phyloP scores from a whole-genome alignment of 129 eudicot genomes.

The Gnaphalium uliginosum region DNA sequence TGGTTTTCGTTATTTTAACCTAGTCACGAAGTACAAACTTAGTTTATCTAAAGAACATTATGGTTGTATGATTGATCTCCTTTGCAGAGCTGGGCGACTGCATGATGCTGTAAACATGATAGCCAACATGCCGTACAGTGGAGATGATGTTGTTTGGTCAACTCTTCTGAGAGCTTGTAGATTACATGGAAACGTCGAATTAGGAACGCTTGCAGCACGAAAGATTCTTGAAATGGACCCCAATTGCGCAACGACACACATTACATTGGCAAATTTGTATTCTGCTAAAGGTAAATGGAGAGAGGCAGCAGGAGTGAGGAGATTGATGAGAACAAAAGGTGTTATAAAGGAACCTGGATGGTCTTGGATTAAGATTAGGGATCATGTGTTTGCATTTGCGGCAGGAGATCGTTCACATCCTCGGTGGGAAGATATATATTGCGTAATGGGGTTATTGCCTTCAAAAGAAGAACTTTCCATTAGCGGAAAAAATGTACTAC shows the following conservation, averaged over 20 bases:
- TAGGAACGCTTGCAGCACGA: constrained; percentile 63
- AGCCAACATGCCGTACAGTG: constrained; percentile 54
- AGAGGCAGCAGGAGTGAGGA: constrained; percentile 79
- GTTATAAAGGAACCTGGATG: constrained; percentile 86
- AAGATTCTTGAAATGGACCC: constrained; percentile 62
- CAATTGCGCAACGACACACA: constrained; percentile 71
- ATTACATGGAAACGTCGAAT: constrained; percentile 62
- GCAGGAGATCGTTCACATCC: constrained; percentile 81
- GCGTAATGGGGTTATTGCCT: constrained; percentile 47
- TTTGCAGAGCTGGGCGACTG: constrained; percentile 79
- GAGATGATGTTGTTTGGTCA: constrained; percentile 92
- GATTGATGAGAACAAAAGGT: constrained; percentile 71
- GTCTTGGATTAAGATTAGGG: constrained; percentile 82
- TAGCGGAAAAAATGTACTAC: constrained; percentile 24
- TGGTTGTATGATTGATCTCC: constrained; percentile 94
- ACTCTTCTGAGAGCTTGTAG: constrained; percentile 75
- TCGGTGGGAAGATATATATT: constrained; percentile 46
- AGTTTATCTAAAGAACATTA: constrained; percentile 74
- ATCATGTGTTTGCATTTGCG: constrained; percentile 62
- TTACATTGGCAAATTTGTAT: constrained; percentile 75
- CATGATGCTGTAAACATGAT: constrained; percentile 85
- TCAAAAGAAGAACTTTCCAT: constrained; percentile 35
- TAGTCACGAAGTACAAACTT: constrained; percentile 48
- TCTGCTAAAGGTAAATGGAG: constrained; percentile 69
- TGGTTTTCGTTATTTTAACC: constrained; percentile 65